These are phyloP conservation scores for Tympanopsis confertula DNA, from an alignment of 2,329 filamentous ascomycete species.

Conservation along the genomic window DNA sequence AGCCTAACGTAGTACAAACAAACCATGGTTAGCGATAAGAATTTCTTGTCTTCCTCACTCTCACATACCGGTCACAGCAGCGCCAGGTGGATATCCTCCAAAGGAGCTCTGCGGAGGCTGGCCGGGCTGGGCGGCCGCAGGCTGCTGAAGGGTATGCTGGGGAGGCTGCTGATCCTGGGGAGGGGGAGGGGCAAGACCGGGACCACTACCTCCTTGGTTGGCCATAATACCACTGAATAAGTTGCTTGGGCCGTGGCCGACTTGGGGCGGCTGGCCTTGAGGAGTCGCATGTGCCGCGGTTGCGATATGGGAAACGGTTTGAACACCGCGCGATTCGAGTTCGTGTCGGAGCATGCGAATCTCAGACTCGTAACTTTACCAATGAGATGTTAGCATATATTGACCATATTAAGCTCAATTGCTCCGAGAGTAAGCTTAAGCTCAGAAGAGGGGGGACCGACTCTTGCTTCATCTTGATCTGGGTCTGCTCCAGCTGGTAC, in stretches of 20 bases:
- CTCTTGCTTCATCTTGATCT: slow-evolving; percentile 84
- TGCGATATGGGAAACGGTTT: slow-evolving; percentile 45
- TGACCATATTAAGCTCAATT: neutral
- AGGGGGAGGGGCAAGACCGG: slow-evolving; percentile 69
- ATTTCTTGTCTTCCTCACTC: slow-evolving; percentile 39
- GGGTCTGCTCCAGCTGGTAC: slow-evolving; percentile 81
- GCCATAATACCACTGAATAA: slow-evolving; percentile 95
- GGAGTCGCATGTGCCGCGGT: slow-evolving; percentile 66
- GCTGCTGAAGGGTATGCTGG: slow-evolving; percentile 22
- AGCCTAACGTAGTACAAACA: slow-evolving; percentile 45
- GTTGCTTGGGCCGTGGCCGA: slow-evolving; percentile 74
- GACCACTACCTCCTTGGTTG: slow-evolving; percentile 56
- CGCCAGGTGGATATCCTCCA: slow-evolving; percentile 29
- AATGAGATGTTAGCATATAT: neutral
- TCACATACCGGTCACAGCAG: slow-evolving; percentile 1
- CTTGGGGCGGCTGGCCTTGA: slow-evolving; percentile 72
- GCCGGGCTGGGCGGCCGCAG: slow-evolving; percentile 40
- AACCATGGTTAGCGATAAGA: slow-evolving; percentile 53
- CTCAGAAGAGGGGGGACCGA: slow-evolving; percentile 39
- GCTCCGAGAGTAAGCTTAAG: neutral
- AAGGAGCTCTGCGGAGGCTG: slow-evolving; percentile 49
- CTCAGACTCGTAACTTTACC: slow-evolving; percentile 78
- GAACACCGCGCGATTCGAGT: slow-evolving; percentile 64
- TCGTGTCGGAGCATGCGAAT: slow-evolving; percentile 77
- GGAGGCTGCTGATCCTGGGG: slow-evolving; percentile 19